A percentile compares a stretch with the other conserved stretches of the same genome.
phyloP scores from a whole-genome alignment of 495 filamentous ascomycete species.

The Sporormia fimetaria region DNA sequence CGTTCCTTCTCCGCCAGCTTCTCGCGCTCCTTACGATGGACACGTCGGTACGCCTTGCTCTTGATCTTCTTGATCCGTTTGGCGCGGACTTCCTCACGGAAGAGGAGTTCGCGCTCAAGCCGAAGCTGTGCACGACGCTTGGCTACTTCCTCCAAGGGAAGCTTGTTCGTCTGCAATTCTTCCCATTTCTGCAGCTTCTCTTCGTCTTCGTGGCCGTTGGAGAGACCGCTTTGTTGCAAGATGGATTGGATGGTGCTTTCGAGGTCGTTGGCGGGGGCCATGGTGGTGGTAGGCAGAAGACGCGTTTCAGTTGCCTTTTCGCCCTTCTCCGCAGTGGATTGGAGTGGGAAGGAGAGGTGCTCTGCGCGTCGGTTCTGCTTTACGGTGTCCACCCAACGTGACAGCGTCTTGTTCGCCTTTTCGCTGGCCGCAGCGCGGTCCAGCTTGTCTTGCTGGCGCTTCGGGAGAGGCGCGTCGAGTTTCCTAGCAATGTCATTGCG shows the following conservation, averaged over 20 bases:
- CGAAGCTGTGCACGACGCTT: constrained; percentile 64
- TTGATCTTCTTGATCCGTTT: constrained; percentile 98
- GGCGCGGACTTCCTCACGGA: constrained; percentile 77
- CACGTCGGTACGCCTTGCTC: constrained; percentile 79
- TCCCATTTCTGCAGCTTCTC: constrained; percentile 57
- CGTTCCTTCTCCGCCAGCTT: constrained; percentile 59
- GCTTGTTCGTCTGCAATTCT: constrained; percentile 52
- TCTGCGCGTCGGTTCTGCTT: constrained; percentile 87
- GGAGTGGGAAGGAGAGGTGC: constrained; percentile 80
- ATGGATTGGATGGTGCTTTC: constrained; percentile 78
- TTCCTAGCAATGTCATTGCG: constrained; percentile 51
- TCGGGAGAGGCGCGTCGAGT: constrained; percentile 73
- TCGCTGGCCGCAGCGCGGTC: constrained; percentile 78
- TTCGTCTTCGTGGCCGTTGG: constrained; percentile 51
- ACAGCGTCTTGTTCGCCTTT: constrained; percentile 81
- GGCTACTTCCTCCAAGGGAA: constrained; percentile 60
- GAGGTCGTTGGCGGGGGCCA: constrained; percentile 61
- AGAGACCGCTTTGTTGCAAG: constrained; percentile 75
- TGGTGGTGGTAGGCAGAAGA: constrained; percentile 44
- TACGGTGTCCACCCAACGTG: constrained; percentile 87
- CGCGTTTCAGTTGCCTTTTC: constrained; percentile 37
- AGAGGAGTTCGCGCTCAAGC: constrained; percentile 70
- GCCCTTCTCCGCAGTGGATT: constrained; percentile 56
- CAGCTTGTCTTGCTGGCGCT: constrained; percentile 77
- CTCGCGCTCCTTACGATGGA: constrained; percentile 79